phyloP scores from a whole-genome alignment of 2,329 filamentous ascomycete species.

The Fusarium sp. region DNA sequence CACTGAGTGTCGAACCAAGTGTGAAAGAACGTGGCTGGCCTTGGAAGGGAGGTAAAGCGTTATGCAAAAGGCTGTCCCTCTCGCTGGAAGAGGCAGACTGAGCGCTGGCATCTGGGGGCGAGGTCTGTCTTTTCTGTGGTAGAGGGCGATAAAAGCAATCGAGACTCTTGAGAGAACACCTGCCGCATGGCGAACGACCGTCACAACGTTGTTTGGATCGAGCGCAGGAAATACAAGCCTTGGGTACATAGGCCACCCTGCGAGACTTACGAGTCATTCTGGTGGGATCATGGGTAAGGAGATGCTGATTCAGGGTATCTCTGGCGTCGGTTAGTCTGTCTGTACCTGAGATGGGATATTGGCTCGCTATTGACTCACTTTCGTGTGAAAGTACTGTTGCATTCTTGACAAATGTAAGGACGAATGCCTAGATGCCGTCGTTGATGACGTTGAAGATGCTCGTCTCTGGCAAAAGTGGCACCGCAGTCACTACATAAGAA shows the following conservation, averaged over 20 bases:
- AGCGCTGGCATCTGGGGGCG: too few species aligned
- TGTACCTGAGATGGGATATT: accelerated
- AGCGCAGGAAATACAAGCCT: not conserved
- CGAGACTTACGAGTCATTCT: not conserved
- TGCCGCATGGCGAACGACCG: not conserved
- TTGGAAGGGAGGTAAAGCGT: not conserved
- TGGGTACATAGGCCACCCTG: not conserved
- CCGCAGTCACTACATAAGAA: not conserved
- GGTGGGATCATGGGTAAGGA: not conserved
- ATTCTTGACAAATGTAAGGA: not conserved
- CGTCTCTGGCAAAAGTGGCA: not conserved
- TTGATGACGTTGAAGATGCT: not conserved
- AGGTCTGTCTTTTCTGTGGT: not conserved
- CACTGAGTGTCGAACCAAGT: not conserved
- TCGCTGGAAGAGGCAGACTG: not conserved
- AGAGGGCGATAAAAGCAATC: not conserved
- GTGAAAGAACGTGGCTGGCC: not conserved
- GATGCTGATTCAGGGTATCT: not conserved
- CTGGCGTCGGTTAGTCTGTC: not conserved
- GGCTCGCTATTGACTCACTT: not conserved
- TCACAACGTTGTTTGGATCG: not conserved
- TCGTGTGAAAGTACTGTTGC: not conserved
- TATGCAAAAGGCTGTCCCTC: not conserved
- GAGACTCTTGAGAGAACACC: not conserved
- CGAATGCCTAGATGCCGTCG: not conserved